Percentiles rank a stretch among this genome's conserved stretches.
Evolutionary conservation across 2,329 filamentous ascomycete genomes (phyloP).

Genomic region (Arthrobotrys sphaeroides): DNA sequence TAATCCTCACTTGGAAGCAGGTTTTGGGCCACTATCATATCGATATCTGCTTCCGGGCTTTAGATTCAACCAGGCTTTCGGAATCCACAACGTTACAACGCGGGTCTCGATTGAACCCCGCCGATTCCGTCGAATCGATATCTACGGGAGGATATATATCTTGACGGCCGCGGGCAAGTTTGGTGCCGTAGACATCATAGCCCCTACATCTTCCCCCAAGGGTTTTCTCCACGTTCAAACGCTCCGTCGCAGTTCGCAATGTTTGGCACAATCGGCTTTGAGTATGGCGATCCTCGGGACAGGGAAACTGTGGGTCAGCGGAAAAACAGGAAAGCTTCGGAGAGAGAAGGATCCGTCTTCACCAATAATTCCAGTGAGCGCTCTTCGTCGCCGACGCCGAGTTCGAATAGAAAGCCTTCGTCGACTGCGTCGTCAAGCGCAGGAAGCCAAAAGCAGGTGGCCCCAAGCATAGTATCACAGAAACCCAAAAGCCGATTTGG

Average conservation of each 20-base stretch:
- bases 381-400: slow-evolving; percentile 47
- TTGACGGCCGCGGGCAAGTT: neutral
- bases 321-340: slow-evolving; percentile 42
- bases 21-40: slow-evolving; percentile 6
- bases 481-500: slow-evolving; percentile 46
- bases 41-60: slow-evolving; percentile 23
- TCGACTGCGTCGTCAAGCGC: slow-evolving; percentile 31
- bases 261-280: slow-evolving; percentile 41
- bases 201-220: neutral
- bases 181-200: neutral
- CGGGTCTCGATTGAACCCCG: neutral
- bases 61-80: slow-evolving; percentile 20
- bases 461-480: slow-evolving; percentile 31
- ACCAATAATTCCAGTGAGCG: slow-evolving; percentile 49
- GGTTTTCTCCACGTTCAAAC: slow-evolving; percentile 2
- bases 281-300: slow-evolving; percentile 53
- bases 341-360: slow-evolving; percentile 50
- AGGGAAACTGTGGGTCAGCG: slow-evolving; percentile 52
- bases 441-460: slow-evolving; percentile 25
- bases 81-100: slow-evolving; percentile 26
- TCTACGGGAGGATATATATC: slow-evolving; percentile 14
- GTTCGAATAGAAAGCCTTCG: slow-evolving; percentile 39
- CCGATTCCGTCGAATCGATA: neutral
- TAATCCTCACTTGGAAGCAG: slow-evolving; percentile 10
- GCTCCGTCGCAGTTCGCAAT: slow-evolving; percentile 27